Evolutionary conservation across 345 rosid species (phyloP), one percentile per base, ranked within the genome.

Genomic region (Rhodamnia argentea): DNA sequence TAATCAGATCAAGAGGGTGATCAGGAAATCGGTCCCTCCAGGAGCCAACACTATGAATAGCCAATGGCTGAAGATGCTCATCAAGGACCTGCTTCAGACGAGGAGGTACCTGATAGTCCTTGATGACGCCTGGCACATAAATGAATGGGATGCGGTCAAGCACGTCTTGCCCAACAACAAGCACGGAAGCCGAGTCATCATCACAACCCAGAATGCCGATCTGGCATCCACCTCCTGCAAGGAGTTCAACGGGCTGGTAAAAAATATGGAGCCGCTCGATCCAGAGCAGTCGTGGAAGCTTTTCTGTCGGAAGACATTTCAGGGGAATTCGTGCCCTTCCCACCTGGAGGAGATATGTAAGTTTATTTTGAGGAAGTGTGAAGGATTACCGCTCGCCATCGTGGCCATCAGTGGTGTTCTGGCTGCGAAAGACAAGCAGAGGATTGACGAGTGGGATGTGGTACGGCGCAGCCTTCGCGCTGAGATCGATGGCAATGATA

Each of bases 341-440:
- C 78, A 91, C 55, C 62, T 92, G 52, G 88, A 88, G 83, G 88
- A 88, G 18, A 83, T 90, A 7, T 91, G 90, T 22, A 75, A 37
- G 47, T 70, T 42, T 1, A 91, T 92, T 83, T 83, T 91, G 86
- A 82, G 85, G 44, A 92, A 87, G 32, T 92, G 94, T 44, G 92
- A 84, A 44, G 94, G 92, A 18, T 52, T 92, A 12, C 92, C 92
- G 2, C 91, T 92, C 20, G 92, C 94, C 32, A 91, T 92, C 3
- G 92, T 91, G 58, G 94, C 92, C 16, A 89, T 92, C 59, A 87
- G 94, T 22, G 94, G 92, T 10, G 91, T 90, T 57, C 47, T 92
- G 86, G 90, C 93, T 4, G 58, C 91, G 6, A 90, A 89, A 81
- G 87, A 90, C 81, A 89, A 56, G 60, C 64, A 51, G 29, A 85